Conservation (phyloP, 805 yeast species). For the Metschnikowia colocasiae region DNA sequence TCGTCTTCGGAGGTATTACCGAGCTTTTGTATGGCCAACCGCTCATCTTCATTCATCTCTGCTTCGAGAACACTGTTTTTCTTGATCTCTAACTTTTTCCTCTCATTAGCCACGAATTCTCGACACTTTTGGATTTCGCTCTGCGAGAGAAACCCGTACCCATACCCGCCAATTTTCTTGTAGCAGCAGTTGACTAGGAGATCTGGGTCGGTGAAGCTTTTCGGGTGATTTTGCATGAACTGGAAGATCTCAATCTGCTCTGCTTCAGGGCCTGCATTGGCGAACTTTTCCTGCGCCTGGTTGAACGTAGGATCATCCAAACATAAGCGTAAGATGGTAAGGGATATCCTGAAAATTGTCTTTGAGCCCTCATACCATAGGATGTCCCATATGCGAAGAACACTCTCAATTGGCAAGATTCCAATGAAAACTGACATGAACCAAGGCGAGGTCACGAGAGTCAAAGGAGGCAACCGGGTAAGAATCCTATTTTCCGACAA, state of each 20-base stretch:
- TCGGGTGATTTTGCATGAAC: constrained; percentile 79
- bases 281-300: constrained; percentile 12
- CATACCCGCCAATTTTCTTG: constrained; percentile 60
- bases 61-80: constrained; percentile 28
- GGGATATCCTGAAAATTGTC: constrained; percentile 74
- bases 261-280: constrained; percentile 26
- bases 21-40: constrained; percentile 26
- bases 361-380: constrained; percentile 89
- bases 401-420: constrained; percentile 81
- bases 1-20: constrained; percentile 24
- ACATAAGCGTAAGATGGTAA: constrained; percentile 73
- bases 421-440: constrained; percentile 97
- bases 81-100: constrained; percentile 38
- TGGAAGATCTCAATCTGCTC: constrained; percentile 64
- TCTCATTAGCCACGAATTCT: constrained; percentile 65
- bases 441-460: constrained; percentile 95
- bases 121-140: constrained; percentile 78
- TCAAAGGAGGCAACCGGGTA: constrained; percentile 79
- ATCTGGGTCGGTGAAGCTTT: constrained; percentile 64
- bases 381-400: constrained; percentile 91
- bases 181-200: constrained; percentile 69
- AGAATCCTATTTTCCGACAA: constrained; percentile 51
- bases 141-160: constrained; percentile 71
- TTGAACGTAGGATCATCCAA: constrained; percentile 58
- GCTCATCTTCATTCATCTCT: constrained; percentile 39